These are phyloP conservation scores for Cunninghamia lanceolata DNA, from an alignment of 75 land plant species.

Conservation along the genomic window DNA sequence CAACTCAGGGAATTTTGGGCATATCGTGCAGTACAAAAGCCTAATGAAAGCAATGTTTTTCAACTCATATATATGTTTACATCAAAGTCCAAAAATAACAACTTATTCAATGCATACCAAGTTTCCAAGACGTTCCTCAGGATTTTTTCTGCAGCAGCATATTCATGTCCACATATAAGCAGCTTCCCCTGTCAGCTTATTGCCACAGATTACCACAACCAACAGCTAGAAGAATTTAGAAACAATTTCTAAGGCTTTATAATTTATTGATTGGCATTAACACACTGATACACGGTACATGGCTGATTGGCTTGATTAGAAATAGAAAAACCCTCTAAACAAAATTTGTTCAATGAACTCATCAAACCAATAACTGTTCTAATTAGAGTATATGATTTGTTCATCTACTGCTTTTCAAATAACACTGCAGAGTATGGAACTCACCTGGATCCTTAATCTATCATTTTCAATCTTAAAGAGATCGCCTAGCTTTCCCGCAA, in stretches of 20 bases:
- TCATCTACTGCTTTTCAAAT: background rate
- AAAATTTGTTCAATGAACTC: background rate
- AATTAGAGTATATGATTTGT: background rate
- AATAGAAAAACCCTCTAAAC: background rate
- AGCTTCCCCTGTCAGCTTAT: conserved; percentile 96
- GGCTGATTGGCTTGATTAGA: background rate
- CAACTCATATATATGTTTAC: background rate
- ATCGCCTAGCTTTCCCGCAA: conserved; percentile 64
- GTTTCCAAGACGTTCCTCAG: conserved; percentile 57
- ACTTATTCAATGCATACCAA: conserved; percentile 41
- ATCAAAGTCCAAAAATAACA: background rate
- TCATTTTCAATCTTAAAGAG: conserved; percentile 71
- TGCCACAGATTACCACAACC: conserved; percentile 28
- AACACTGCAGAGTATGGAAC: background rate
- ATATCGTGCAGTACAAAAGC: background rate
- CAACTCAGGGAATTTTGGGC: background rate
- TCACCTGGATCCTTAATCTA: conserved; percentile 74
- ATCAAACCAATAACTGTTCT: background rate
- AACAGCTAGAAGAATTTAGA: conserved; percentile 6
- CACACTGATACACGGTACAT: background rate
- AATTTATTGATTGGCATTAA: background rate
- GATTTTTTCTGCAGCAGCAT: conserved; percentile 60
- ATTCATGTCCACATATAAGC: conserved; percentile 72
- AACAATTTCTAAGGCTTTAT: background rate
- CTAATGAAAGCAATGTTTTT: background rate